Conservation (phyloP, 805 yeast species). For the Tetrapisispora namnaoensis region DNA sequence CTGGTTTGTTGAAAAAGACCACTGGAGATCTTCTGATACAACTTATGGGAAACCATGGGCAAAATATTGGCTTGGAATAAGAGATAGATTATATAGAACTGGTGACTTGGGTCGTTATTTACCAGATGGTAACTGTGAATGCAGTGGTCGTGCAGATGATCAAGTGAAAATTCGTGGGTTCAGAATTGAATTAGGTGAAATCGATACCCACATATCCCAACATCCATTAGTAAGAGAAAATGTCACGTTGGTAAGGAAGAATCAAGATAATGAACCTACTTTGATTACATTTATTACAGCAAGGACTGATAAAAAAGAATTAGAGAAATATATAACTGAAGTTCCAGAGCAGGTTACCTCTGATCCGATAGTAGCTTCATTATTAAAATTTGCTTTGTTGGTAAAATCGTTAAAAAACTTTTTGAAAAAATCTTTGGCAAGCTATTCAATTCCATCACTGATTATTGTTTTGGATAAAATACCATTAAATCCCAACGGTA, state of each 20-base stretch:
- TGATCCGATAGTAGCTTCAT: conserved; percentile 68
- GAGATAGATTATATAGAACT: conserved; percentile 92
- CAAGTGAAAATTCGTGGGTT: conserved; percentile 98
- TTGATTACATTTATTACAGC: conserved; percentile 90
- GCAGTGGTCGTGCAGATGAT: conserved; percentile 98
- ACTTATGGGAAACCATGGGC: conserved; percentile 52
- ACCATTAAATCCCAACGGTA: conserved; percentile 97
- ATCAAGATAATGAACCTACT: conserved; percentile 86
- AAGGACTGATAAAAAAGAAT: conserved; percentile 42
- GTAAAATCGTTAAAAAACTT: conserved; percentile 74
- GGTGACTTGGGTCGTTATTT: conserved; percentile 96
- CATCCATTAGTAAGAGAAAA: conserved; percentile 90
- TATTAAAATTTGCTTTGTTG: conserved; percentile 64
- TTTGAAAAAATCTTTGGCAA: conserved; percentile 80
- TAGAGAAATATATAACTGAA: conserved; percentile 35
- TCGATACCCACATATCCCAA: conserved; percentile 92
- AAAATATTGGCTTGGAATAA: conserved; percentile 79
- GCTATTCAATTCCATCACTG: conserved; percentile 87
- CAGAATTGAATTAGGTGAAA: conserved; percentile 96
- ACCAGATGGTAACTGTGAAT: conserved; percentile 96
- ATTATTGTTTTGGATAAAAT: conserved; percentile 78
- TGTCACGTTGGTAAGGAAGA: conserved; percentile 82
- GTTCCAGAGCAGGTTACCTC: conserved; percentile 33
- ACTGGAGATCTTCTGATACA: conserved; percentile 53
- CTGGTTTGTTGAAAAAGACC: conserved; percentile 71